Base-by-base conservation (phyloP, 805 yeast species). In the Yarrowia deformans region DNA sequence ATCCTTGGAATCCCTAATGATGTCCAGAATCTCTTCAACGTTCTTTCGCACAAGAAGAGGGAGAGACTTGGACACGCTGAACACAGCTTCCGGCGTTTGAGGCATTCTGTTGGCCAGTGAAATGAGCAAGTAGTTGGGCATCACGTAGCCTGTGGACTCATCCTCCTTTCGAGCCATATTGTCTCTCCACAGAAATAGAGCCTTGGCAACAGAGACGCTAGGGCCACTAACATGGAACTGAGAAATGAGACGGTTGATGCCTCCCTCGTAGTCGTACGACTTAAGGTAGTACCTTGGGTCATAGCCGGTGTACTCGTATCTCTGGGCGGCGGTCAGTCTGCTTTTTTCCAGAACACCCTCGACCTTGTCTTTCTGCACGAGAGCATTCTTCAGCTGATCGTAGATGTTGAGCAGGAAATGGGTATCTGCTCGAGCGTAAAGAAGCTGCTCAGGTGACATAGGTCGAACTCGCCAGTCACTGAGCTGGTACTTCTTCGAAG, bases 391-490 rank as follows among this genome's bases (percentile, higher is more conserved):
- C 78, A 95, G 78, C 71, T 85, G 85, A 75, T 92, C 94, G 78
- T 83, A 95, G 16, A 95, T 90, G 77, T 90, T 85, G 45, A 95
- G 81, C 66, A 95, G 79, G 74, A 93, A 95, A 78, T 95, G 99
- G 0, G 99, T 95, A 78, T 95, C 99, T 0, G 97, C 90, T 72
- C 97, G 84, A 0, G 99, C 99, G 77, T 95, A 95, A 16, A 89
- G 85, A 70, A 82, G 78, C 93, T 95, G 89, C 46, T 91, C 87
- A 10, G 81, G 77, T 1, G 91, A 84, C 66, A 95, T 80, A 0
- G 99, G 99, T 72, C 99, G 84, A 8, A 89, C 79, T 76, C 99
- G 85, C 99, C 99, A 95, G 78, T 95, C 99, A 0, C 98, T 97
- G 71, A 93, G 80, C 79, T 95, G 99, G 79, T 93, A 95, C 79